Evolutionary conservation across 257 asterid genomes (phyloP).

Genomic region (Petrea volubilis): DNA sequence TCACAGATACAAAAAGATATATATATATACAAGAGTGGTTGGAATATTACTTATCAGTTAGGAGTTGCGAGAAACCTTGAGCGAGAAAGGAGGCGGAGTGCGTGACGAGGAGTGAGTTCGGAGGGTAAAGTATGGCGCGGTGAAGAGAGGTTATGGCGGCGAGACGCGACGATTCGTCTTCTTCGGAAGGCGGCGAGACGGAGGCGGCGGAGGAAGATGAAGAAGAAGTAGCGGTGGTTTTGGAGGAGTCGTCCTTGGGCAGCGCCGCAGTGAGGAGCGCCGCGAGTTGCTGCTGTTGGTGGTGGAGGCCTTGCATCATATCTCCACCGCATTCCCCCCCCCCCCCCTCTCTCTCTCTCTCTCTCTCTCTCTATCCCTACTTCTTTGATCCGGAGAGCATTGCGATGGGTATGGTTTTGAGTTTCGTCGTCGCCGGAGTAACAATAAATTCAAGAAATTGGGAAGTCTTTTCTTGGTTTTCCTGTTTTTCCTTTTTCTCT

Average conservation of each 20-base stretch:
- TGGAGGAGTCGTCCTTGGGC: slow-evolving; percentile 67
- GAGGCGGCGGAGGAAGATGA: slow-evolving; percentile 37
- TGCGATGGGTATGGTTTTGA: slow-evolving; percentile 17
- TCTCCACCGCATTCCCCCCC: slow-evolving; percentile 54
- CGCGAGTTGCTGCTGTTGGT: slow-evolving; percentile 93
- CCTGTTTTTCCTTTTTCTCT: background rate
- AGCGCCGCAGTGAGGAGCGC: slow-evolving; percentile 95
- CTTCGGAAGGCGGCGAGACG: slow-evolving; percentile 41
- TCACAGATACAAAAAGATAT: slow-evolving; percentile 1
- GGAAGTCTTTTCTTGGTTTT: background rate
- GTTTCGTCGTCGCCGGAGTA: slow-evolving; percentile 34
- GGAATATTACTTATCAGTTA: slow-evolving; percentile 65
- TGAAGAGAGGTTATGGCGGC: slow-evolving; percentile 84
- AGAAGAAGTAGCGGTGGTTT: slow-evolving; percentile 38
- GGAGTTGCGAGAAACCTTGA: slow-evolving; percentile 85
- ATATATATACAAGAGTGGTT: background rate
- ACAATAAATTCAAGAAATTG: background rate
- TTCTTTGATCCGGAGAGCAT: slow-evolving; percentile 17
- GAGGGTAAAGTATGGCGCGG: slow-evolving; percentile 86
- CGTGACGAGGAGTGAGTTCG: slow-evolving; percentile 71
- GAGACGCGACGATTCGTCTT: slow-evolving; percentile 72
- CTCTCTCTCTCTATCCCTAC: slow-evolving; percentile 23
- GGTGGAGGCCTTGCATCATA: slow-evolving; percentile 96
- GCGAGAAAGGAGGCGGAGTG: slow-evolving; percentile 91
- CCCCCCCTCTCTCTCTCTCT: slow-evolving; percentile 20